Conservation (phyloP, 2,329 filamentous ascomycete species). For the Colletotrichum higginsianum region DNA sequence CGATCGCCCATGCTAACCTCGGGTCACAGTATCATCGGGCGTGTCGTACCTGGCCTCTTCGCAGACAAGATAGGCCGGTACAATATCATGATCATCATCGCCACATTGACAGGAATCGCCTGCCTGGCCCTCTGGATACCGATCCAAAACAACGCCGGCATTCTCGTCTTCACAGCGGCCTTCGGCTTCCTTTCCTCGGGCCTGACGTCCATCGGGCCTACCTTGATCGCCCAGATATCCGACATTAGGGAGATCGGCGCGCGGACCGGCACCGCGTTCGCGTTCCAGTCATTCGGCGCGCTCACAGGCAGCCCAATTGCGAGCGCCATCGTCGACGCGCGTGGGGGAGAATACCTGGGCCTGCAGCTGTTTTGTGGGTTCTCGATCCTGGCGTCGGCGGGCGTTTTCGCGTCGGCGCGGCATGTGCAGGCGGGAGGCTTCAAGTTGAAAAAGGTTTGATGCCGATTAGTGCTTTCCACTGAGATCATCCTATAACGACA, state of each 20-base stretch:
- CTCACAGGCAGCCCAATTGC: conserved; percentile 78
- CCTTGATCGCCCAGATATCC: conserved; percentile 78
- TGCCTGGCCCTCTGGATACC: conserved; percentile 65
- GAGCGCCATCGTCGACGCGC: conserved; percentile 69
- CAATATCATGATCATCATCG: conserved; percentile 67
- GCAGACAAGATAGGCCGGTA: conserved; percentile 62
- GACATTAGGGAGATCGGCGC: conserved; percentile 79
- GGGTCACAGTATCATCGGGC: conserved; percentile 62
- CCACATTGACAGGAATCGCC: conserved; percentile 61
- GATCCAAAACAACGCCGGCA: conserved; percentile 65
- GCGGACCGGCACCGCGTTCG: conserved; percentile 75
- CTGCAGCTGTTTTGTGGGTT: conserved; percentile 77
- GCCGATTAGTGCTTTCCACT: too few species aligned
- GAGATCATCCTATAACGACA: too few species aligned
- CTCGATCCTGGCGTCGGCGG: conserved; percentile 54
- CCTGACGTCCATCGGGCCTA: conserved; percentile 74
- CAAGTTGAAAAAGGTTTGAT: conserved; percentile 52
- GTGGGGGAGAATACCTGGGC: conserved; percentile 69
- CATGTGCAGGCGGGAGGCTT: conserved; percentile 54
- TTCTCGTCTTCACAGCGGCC: conserved; percentile 74
- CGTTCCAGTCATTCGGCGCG: conserved; percentile 73
- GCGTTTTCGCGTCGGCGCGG: conserved; percentile 50
- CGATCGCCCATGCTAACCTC: background rate
- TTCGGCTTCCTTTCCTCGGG: conserved; percentile 82
- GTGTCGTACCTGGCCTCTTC: conserved; percentile 64